A percentile compares a stretch with the other conserved stretches of the same genome.
Evolutionary conservation across 805 yeast genomes (phyloP).

Genomic region (Kodamaea kakaduensis): DNA sequence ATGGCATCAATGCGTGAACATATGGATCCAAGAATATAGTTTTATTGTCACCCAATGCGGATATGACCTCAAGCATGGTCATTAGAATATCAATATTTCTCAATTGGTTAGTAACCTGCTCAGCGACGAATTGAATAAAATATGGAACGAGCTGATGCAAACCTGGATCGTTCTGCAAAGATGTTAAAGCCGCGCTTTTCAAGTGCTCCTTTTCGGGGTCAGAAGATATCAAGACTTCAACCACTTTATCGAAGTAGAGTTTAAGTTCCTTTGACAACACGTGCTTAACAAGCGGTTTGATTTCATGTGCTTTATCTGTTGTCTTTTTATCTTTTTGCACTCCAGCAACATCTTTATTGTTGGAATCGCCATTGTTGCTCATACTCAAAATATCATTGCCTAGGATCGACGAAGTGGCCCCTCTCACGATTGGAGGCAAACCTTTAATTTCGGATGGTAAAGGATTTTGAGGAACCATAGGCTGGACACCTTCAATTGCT

Average conservation of each 20-base stretch:
- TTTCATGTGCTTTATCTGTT: conserved; percentile 48
- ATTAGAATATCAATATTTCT: conserved; percentile 65
- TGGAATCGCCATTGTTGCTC: conserved; percentile 22
- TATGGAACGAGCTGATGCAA: conserved; percentile 95
- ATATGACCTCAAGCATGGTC: conserved; percentile 85
- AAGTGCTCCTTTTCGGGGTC: conserved; percentile 54
- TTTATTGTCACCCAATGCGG: conserved; percentile 76
- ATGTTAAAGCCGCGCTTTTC: conserved; percentile 76
- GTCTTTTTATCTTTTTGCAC: conserved; percentile 20
- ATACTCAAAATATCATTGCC: conserved; percentile 37
- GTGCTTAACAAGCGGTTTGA: conserved; percentile 91
- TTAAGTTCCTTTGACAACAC: conserved; percentile 92
- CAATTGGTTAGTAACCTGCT: conserved; percentile 85
- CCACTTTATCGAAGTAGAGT: conserved; percentile 86
- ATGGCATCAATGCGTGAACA: conserved; percentile 96
- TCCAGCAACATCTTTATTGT: conserved; percentile 46
- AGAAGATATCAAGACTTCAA: conserved; percentile 65
- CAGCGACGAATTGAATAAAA: conserved; percentile 93
- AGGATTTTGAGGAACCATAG: conserved; percentile 96
- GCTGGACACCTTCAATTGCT: conserved; percentile 98
- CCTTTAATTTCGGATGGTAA: conserved; percentile 71
- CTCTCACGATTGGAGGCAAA: conserved; percentile 74
- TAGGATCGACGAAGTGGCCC: conserved; percentile 58
- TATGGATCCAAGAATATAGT: conserved; percentile 91
- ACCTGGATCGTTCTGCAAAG: conserved; percentile 90